Evolutionary conservation across 371 early-diverging fungal species (phyloP), one percentile per base, ranked within the genome.

Genomic region (Mortierella sp.): DNA sequence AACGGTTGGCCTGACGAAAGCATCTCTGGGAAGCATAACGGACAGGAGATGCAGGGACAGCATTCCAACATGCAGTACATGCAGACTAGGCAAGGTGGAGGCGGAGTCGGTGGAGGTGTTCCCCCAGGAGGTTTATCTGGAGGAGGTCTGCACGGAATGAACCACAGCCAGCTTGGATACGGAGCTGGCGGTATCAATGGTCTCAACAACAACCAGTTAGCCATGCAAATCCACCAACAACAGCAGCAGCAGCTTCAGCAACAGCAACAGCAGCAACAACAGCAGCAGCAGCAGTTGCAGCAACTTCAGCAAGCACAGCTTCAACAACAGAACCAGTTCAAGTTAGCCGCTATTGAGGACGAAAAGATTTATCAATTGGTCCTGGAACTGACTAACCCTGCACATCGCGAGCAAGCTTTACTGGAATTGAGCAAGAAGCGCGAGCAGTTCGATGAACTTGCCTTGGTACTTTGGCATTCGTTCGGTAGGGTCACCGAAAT

Each of bases 381-480:
- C 28, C 78, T 96, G 26, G 96, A 96, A 58, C 88, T 98, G 67
- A 91, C 93, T 30, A 90, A 93, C 73, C 94, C 95, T 5, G 84
- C 81, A 28, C 86, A 90, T 43, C 90, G 97, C 47, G 98, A 98
- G 72, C 94, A 93, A 73, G 96, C 96, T 20, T 87, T 98, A 62
- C 83, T 96, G n/a, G 97, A 98, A 80, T 86, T 98, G 63, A 94
- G 94, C 85, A 97, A 97, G 86, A 93, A 94, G 83, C 89, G 98
- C 62, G 98, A 98, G 76, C 93, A 95, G 67, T 96, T 95, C 78
- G 96, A 97, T 37, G 96, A 98, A 81, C 84, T 98, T 66, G 98
- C 98, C 12, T 89, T 97, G 28, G 93, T 97, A 47, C 90, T 98
- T 77, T 98, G 98, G 98, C 95, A 98, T 80, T 94, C 97, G 26